Conservation (phyloP, 768 basidiomycete genomes). For the Epithele typhae region DNA sequence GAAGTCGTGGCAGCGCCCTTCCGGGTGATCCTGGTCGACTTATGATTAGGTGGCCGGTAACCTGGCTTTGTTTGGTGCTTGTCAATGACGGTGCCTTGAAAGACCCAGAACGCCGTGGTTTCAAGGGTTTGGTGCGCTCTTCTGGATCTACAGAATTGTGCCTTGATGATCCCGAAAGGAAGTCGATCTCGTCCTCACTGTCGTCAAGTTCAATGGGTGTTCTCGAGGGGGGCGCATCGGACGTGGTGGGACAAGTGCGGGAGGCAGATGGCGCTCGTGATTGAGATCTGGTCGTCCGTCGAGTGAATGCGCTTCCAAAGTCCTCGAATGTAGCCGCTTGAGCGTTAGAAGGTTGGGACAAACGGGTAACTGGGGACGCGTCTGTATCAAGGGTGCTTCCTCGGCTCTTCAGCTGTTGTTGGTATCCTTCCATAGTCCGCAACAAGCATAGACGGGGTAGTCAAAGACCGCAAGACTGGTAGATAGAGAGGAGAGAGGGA, state of each 20-base stretch:
- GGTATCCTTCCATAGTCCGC: conserved; percentile 9
- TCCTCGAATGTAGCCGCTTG: conserved; percentile 11
- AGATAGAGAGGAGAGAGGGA: neutral
- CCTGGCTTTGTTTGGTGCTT: conserved; percentile 9
- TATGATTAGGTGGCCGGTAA: conserved; percentile 16
- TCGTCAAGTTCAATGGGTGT: neutral
- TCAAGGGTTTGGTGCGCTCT: neutral
- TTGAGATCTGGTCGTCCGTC: neutral
- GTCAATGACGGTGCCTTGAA: conserved; percentile 7
- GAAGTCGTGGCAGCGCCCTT: conserved; percentile 5
- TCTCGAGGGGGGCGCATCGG: neutral
- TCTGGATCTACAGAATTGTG: conserved; percentile 4
- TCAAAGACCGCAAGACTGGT: neutral
- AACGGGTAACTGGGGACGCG: conserved; percentile 9
- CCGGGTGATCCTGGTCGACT: conserved; percentile 18
- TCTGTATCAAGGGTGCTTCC: conserved; percentile 17
- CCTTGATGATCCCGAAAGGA: conserved; percentile 8
- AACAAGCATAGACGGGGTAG: too few species aligned
- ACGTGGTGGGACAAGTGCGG: neutral
- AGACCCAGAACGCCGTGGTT: neutral
- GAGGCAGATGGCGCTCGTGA: neutral
- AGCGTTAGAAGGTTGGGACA: conserved; percentile 1
- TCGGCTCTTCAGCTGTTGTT: conserved; percentile 3
- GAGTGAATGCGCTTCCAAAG: conserved; percentile 18
- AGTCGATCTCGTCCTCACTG: conserved; percentile 20